Base-by-base conservation (phyloP, 345 rosid genomes). In the Populus tremula region DNA sequence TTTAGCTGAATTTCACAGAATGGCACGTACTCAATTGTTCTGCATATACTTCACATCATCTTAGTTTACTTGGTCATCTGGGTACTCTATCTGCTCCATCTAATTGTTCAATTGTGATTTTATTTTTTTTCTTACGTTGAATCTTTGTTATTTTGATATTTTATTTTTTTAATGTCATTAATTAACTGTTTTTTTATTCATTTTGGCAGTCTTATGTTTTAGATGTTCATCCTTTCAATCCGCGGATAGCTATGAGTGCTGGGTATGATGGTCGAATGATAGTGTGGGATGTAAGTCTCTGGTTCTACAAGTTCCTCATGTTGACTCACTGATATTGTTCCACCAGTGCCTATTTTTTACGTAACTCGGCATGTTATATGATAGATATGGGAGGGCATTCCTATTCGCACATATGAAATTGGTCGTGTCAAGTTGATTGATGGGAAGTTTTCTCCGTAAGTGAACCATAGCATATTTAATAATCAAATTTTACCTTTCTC, bases 371-470 rank as follows among this genome's bases (percentile, higher is more conserved):
- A 4, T 80, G 29, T 54, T 31, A 41, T 43, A 25, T 75, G 47
- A 62, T 67, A 96, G 99, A 96, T 96, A 84, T 96, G 99, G 99
- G 98, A 96, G 87, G 99, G 99, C 75, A 87, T 79, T 79, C 98
- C 99, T 33, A 92, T 96, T 80, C 84, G 82, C 84, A 88, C 83
- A 78, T 92, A 94, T 86, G 94, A 90, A 85, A 92, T 96, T 81
- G 92, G 97, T 63, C 93, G 86, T 81, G 91, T 87, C 90, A 89
- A 92, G 87, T 85, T 96, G 94, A 97, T 96, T 23, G 99, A 96
- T 82, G 99, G 99, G 82, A 96, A 94, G 84, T 96, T 96, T 84
- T 96, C 99, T 56, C 93, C 97, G 99, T 94, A 91, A 96, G 99
- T 83, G 29, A 65, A 64, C 38, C 7, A 33, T 56, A 38, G 9